These are phyloP conservation scores for Fomitiporia mediterranea DNA, from an alignment of 1,284 basidiomycete genomes.

Conservation along the genomic window DNA sequence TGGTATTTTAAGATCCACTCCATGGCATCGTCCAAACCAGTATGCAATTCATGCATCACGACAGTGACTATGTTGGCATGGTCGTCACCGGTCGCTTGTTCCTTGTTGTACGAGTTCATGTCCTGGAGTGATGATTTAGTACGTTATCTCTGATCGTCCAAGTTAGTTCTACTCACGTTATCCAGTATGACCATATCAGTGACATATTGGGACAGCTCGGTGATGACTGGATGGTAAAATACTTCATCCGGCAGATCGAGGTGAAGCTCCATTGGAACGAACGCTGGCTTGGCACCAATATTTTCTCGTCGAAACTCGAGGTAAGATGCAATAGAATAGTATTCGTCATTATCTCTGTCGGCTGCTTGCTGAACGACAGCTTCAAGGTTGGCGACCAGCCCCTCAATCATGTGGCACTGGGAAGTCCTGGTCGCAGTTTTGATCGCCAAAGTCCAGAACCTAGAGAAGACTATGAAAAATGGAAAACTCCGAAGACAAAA, in stretches of 20 bases:
- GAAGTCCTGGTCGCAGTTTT: slow-evolving; percentile 43
- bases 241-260: slow-evolving; percentile 53
- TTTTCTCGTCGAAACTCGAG: slow-evolving; percentile 54
- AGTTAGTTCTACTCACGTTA: slow-evolving; percentile 39
- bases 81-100: slow-evolving; percentile 50
- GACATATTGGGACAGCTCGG: slow-evolving; percentile 45
- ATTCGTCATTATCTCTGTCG: slow-evolving; percentile 42
- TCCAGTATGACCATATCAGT: slow-evolving; percentile 60
- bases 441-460: slow-evolving; percentile 50
- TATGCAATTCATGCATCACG: slow-evolving; percentile 47
- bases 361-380: slow-evolving; percentile 49
- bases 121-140: slow-evolving; percentile 46
- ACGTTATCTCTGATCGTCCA: slow-evolving; percentile 18
- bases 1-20: slow-evolving; percentile 51
- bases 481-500: too few species aligned
- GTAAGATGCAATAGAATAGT: slow-evolving; percentile 55
- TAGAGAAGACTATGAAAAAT: slow-evolving; percentile 23
- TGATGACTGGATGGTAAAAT: slow-evolving; percentile 47
- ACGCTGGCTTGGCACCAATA: slow-evolving; percentile 55
- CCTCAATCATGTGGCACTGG: slow-evolving; percentile 53
- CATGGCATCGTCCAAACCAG: slow-evolving; percentile 47
- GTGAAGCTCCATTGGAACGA: slow-evolving; percentile 49
- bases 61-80: slow-evolving; percentile 54
- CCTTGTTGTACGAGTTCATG: slow-evolving; percentile 59
- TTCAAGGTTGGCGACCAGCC: slow-evolving; percentile 48